Evolutionary conservation across 2,329 filamentous ascomycete species (phyloP), one percentile per base, ranked within the genome.

Genomic region (Lizonia empirigonia): DNA sequence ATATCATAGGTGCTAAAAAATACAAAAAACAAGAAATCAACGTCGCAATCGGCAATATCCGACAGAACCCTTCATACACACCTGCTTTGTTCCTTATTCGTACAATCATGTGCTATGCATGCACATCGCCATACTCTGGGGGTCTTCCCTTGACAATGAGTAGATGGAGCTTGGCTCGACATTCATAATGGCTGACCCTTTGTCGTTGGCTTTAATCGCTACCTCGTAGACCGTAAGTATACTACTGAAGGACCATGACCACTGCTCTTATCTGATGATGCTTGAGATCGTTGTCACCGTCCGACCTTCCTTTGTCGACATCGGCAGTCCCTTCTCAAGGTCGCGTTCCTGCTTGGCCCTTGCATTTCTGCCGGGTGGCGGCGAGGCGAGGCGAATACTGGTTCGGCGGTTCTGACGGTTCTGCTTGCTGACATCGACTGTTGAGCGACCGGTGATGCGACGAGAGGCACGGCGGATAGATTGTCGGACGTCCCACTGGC

Each of bases 401-500:
- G 70, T 71, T 32, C 70, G 62, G 13, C 69, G 64, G 50, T 70
- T 71, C 34, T 70, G 56, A 33, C 67, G 70, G 27, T 68, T 71
- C 29, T 62, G 60, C 33, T 65, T 56, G 53, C 54, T 56, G 35
- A 50, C 50, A 37, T 65, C 63, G 42, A 66, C 53, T 20, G 57
- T 57, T 16, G 64, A 64, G 38, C 76, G 74, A 16, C 75, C 75
- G 1, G 77, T 78, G 35, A 79, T 53, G 20, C 76, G 75, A 34
- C 76, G 72, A 13, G 77, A 78, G 1, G 89, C 91, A 58, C 83
- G 84, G 47, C 86, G 82, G 50, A 95, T 79, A 23, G 81, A 88
- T 68, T 89, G 84, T 51, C 86, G 84, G 60, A 94, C 78, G 59
- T 86, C 88, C 90, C 90, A 94, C 72, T 92, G 89, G 37, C 86